Base-by-base conservation (phyloP, 2,329 filamentous ascomycete species). In the Cercospora sp. region DNA sequence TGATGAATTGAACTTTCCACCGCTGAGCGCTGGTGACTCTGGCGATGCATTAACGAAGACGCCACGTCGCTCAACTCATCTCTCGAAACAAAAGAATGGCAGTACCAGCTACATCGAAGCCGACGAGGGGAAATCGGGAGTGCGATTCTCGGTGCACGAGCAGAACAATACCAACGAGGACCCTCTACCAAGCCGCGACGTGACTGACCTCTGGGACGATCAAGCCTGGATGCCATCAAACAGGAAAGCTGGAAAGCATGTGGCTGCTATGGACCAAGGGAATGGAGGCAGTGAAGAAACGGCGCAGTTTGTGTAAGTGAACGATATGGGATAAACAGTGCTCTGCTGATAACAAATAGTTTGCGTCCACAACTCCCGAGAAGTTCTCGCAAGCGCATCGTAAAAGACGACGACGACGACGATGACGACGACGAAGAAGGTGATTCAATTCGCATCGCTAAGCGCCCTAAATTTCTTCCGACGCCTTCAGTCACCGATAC, bases 381-480 rank as follows among this genome's bases (percentile, higher is more conserved):
- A 62, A 62, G 45, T 18, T 61, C 59, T 51, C 60, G 30, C 26
- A 60, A 60, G 57, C 57, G n/a, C 30, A 33, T 60, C 57, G 33
- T 39, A 13, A 20, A 12, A 31, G 57, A 60, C 33, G 26, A 60
- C 30, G 57, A 60, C 26, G 20, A 58, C 13, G 53, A 58, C 10
- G 53, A 26, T 26, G 23, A 26, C 23, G 23, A 26, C 23, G 23
- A 26, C 23, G 23, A 59, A 18, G 55, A 18, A 20, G 8, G 9
- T 18, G 42, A 48, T 5, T 20, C 42, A 3, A 48, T 48, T 48
- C 42, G n/a, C n/a, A 18, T 48, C 18, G 42, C 42, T 48, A 48
- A 48, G 42, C 42, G 42, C 18, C n/a, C 8, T 3, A 48, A 20
- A 48, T 18, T 18, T 18, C 42, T 12, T 48, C 42, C 42, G 20